phyloP scores from a whole-genome alignment of 148 eudicot species.

The Agrostemma githago region DNA sequence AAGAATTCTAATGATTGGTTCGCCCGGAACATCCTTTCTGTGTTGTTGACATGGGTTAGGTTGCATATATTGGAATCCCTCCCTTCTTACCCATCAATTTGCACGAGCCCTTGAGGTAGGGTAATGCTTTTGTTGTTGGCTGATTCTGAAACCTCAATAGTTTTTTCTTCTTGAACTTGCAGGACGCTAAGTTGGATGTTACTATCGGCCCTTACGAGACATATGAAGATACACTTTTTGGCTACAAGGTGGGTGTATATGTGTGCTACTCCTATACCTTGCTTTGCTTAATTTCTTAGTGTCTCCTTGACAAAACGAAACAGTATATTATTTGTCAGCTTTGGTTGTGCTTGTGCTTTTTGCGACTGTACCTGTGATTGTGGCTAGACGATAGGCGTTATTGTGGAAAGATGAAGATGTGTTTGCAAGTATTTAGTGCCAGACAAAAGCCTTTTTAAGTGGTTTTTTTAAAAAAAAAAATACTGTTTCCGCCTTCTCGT shows the following conservation, averaged over 20 bases:
- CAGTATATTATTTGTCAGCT: background rate
- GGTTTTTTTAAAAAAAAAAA: too few relatives aligned
- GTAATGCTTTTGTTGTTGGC: background rate
- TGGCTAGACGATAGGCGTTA: background rate
- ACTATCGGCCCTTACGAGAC: constrained; percentile 75
- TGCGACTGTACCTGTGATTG: background rate
- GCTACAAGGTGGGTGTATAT: constrained; percentile 66
- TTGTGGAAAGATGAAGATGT: background rate
- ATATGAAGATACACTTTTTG: constrained; percentile 69
- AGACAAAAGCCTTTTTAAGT: background rate
- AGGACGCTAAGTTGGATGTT: constrained; percentile 74
- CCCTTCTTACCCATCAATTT: background rate
- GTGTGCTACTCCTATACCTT: background rate
- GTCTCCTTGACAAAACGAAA: background rate
- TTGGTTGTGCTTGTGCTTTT: background rate
- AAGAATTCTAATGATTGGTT: background rate
- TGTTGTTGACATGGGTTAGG: background rate
- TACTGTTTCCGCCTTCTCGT: background rate
- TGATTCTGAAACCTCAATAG: background rate
- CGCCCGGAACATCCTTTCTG: background rate
- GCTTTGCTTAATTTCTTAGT: background rate
- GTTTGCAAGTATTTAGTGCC: background rate
- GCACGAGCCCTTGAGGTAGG: too few relatives aligned
- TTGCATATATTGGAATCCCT: background rate
- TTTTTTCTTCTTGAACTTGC: constrained; percentile 12